Evolutionary conservation across 225 moss, liverwort and hornwort species (phyloP).

Genomic region (Asterella californica): DNA sequence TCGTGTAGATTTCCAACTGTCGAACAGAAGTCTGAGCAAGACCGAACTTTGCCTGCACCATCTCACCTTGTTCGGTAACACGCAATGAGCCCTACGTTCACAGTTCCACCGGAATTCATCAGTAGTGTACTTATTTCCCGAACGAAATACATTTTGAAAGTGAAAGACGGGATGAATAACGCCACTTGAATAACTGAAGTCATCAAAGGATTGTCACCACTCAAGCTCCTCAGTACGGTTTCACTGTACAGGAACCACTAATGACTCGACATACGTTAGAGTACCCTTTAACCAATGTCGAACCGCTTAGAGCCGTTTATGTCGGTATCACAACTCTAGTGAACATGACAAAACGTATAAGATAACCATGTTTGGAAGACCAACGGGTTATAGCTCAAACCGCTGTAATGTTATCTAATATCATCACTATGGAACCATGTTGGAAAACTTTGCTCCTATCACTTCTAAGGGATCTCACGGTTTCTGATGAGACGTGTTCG

Average conservation of each 20-base stretch:
- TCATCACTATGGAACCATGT: neutral
- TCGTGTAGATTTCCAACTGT: slow-evolving; percentile 86
- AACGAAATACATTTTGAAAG: neutral
- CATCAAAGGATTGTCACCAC: no score
- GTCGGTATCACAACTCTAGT: neutral
- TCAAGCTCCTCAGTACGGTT: no score
- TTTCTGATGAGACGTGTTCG: neutral
- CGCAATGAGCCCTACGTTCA: slow-evolving; percentile 55
- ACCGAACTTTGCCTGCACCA: slow-evolving; percentile 93
- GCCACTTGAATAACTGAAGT: no score
- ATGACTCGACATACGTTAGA: no score
- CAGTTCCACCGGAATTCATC: neutral
- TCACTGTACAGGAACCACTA: no score
- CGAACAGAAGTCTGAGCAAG: slow-evolving; percentile 77
- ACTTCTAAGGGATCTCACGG: neutral
- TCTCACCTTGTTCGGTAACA: slow-evolving; percentile 85
- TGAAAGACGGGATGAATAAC: no score
- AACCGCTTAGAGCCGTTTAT: no score
- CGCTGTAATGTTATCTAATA: neutral
- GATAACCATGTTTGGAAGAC: neutral
- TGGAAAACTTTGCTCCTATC: neutral
- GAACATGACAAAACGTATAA: neutral
- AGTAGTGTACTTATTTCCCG: neutral
- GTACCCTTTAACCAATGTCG: no score
- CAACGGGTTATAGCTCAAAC: neutral